phyloP scores from a whole-genome alignment of 257 asterid genomes.

The Ligustrum vulgare region DNA sequence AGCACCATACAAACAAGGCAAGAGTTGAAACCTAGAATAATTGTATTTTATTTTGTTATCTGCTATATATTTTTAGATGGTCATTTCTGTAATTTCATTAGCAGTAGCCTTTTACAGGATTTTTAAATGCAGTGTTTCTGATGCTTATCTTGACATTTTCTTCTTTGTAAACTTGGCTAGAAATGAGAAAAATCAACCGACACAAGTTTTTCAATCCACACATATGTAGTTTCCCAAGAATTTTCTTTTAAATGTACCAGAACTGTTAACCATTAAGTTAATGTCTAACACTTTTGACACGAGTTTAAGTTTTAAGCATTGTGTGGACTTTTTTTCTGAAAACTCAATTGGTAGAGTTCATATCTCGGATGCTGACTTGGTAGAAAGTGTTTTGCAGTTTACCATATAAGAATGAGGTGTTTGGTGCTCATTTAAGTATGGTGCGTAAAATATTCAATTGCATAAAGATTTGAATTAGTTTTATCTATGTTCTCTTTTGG shows the following conservation, averaged over 20 bases:
- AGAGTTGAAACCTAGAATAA: constrained; percentile 13
- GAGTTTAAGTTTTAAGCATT: not conserved
- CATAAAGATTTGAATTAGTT: not conserved
- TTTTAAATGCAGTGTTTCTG: not conserved
- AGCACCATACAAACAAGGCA: constrained; percentile 85
- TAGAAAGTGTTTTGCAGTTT: not conserved
- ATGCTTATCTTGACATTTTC: not conserved
- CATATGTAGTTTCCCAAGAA: no score
- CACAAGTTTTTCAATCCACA: no score
- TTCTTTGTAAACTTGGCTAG: not conserved
- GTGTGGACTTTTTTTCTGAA: not conserved
- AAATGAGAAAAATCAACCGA: not conserved
- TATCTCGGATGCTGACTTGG: not conserved
- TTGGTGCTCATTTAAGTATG: not conserved
- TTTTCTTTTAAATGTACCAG: not conserved
- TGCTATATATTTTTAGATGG: not conserved
- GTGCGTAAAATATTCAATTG: not conserved
- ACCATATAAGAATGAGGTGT: not conserved
- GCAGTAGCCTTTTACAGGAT: not conserved
- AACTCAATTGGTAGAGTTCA: not conserved
- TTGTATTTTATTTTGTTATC: not conserved
- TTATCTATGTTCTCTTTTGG: not conserved
- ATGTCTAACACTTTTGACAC: no score
- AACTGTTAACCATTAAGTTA: not conserved
- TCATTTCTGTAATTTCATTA: not conserved